Evolutionary conservation across 306 rosid species (phyloP).

Genomic region (Ochetophila trinervis): DNA sequence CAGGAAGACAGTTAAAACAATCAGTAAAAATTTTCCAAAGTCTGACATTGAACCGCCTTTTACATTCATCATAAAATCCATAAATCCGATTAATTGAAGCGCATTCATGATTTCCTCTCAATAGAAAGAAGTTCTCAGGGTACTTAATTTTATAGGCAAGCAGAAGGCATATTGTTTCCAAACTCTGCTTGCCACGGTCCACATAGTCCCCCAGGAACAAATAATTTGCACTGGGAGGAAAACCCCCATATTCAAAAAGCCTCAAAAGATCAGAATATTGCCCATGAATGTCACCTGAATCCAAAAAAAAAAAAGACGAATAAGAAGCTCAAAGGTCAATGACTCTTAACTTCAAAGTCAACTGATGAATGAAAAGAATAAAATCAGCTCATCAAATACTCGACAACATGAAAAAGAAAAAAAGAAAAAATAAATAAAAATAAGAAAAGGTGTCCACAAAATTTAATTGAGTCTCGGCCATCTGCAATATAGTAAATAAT

Average conservation of each 20-base stretch:
- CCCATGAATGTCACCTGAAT: constrained; percentile 43
- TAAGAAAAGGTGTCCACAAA: not conserved
- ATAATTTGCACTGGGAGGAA: constrained; percentile 41
- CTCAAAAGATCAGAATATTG: constrained; percentile 42
- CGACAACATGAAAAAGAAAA: not conserved
- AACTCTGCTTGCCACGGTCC: constrained; percentile 41
- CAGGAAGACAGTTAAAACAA: constrained; percentile 42
- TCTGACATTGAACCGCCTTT: constrained; percentile 41
- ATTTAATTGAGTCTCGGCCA: not conserved
- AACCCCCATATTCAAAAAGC: constrained; percentile 44
- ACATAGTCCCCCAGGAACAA: constrained; percentile 41
- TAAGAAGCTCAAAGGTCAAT: not conserved
- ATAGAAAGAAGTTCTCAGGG: constrained; percentile 41
- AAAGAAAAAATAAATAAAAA: too few relatives aligned
- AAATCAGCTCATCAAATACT: not conserved
- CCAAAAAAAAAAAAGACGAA: not conserved
- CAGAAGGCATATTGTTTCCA: constrained; percentile 44
- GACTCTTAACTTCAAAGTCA: not conserved
- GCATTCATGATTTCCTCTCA: constrained; percentile 45
- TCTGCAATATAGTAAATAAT: not conserved
- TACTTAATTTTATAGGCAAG: constrained; percentile 41
- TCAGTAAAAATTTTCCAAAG: constrained; percentile 40
- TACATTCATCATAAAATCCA: constrained; percentile 43
- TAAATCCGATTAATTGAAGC: constrained; percentile 42
- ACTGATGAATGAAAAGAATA: not conserved